Evolutionary conservation across 305 asterid genomes (phyloP).

Genomic region (Rubia balearica): DNA sequence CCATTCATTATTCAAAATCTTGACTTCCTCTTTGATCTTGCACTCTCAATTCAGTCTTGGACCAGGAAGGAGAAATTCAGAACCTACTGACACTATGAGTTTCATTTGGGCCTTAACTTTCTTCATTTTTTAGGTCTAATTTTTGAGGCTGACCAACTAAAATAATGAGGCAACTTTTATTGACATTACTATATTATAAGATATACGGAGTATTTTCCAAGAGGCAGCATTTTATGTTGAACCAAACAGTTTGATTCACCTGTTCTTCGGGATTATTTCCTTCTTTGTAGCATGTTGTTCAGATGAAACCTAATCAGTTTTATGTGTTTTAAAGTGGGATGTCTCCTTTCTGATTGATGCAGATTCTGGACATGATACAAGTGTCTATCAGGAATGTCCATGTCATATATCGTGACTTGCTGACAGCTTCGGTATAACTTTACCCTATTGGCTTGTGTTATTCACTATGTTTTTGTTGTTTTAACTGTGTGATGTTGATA

Average conservation of each 20-base stretch:
- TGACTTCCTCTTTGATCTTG: not conserved
- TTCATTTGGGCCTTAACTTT: not conserved
- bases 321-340: slow-evolving; percentile 11
- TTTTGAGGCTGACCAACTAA: not conserved
- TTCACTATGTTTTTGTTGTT: slow-evolving; percentile 17
- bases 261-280: not conserved
- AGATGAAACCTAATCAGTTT: not conserved
- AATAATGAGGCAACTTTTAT: not conserved
- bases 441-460: slow-evolving; percentile 10
- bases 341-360: slow-evolving; percentile 21
- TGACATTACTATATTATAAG: not conserved
- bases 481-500: slow-evolving; percentile 6
- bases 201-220: not conserved
- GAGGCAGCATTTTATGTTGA: not conserved
- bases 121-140: not conserved
- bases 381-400: slow-evolving; percentile 82
- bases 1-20: not conserved
- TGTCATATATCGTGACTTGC: slow-evolving; percentile 51
- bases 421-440: slow-evolving; percentile 47
- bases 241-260: not conserved
- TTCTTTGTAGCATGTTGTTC: not conserved
- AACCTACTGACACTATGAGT: not conserved
- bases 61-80: not conserved
- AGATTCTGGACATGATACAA: slow-evolving; percentile 96
- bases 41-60: not conserved